Evolutionary conservation across 768 basidiomycete genomes (phyloP).

Genomic region (Podaxis sp.): DNA sequence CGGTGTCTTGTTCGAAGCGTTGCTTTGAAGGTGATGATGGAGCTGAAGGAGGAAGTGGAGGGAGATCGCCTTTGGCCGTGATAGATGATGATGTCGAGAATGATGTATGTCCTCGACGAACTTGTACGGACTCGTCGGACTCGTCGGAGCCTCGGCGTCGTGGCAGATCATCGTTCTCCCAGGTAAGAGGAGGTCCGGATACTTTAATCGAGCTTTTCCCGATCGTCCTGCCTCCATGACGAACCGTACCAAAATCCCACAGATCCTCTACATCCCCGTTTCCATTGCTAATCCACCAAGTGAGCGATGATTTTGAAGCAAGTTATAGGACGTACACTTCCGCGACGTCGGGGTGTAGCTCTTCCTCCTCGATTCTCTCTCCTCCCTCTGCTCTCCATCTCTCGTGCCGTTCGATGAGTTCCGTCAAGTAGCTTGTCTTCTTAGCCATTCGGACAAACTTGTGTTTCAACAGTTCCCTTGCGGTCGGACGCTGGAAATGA

Average conservation of each 20-base stretch:
- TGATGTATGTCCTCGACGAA: constrained; percentile 35
- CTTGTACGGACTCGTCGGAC: constrained; percentile 30
- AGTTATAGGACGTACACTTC: constrained; percentile 54
- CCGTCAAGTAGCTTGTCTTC: constrained; percentile 92
- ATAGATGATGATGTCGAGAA: constrained; percentile 38
- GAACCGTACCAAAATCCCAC: constrained; percentile 98
- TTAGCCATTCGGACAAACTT: constrained; percentile 95
- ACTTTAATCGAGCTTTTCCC: constrained; percentile 64
- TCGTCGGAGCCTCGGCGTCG: constrained; percentile 36
- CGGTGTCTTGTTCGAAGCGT: constrained; percentile 62
- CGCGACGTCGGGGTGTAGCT: constrained; percentile 49
- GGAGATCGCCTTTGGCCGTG: constrained; percentile 58
- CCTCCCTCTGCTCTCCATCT: constrained; percentile 92
- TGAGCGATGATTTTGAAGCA: constrained; percentile 5
- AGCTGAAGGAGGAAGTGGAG: constrained; percentile 49
- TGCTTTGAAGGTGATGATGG: constrained; percentile 21
- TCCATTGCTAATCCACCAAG: constrained; percentile 37
- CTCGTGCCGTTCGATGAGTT: constrained; percentile 93
- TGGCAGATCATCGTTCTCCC: constrained; percentile 69
- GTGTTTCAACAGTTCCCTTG: constrained; percentile 94
- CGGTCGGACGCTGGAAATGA: constrained; percentile 75
- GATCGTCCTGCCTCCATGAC: constrained; percentile 69
- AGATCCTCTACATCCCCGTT: constrained; percentile 75
- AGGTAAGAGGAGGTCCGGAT: constrained; percentile 72
- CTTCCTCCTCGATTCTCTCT: constrained; percentile 70